phyloP scores from a whole-genome alignment of 139 green algal genomes.

The Volvox reticuliferus region DNA sequence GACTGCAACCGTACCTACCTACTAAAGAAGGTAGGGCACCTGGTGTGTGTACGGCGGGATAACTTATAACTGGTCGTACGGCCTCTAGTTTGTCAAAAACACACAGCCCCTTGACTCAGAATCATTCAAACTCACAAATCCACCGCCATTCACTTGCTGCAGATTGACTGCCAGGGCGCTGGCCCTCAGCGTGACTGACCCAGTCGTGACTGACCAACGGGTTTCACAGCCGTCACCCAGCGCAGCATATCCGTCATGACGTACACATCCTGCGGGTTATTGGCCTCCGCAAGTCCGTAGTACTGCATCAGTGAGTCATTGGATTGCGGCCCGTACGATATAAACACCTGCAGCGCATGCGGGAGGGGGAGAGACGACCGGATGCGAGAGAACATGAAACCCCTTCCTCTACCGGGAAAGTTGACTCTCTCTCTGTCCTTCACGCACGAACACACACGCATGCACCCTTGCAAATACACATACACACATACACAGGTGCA shows the following conservation, averaged over 20 bases:
- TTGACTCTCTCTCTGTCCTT: no score
- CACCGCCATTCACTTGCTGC: slow-evolving; percentile 50
- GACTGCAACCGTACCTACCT: background rate
- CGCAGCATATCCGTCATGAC: slow-evolving; percentile 60
- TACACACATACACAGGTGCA: no score
- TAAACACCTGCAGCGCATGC: slow-evolving; percentile 62
- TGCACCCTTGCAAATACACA: no score
- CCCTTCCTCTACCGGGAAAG: no score
- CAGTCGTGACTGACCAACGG: slow-evolving; percentile 34
- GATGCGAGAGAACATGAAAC: background rate
- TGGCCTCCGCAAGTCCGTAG: slow-evolving; percentile 65
- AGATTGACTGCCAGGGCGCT: slow-evolving; percentile 50
- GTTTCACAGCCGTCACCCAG: no score
- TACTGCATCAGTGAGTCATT: slow-evolving; percentile 72
- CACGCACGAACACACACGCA: no score
- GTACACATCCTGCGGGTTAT: slow-evolving; percentile 70
- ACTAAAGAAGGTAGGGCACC: background rate
- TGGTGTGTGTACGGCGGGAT: background rate
- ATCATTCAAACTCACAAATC: background rate
- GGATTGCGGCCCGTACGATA: slow-evolving; percentile 74
- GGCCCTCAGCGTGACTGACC: slow-evolving; percentile 44
- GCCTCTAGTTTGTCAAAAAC: background rate
- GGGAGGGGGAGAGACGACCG: no score
- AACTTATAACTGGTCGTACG: background rate
- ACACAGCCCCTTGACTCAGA: background rate